phyloP scores from a whole-genome alignment of 371 early-diverging fungal genomes.

The Circinella umbellata region DNA sequence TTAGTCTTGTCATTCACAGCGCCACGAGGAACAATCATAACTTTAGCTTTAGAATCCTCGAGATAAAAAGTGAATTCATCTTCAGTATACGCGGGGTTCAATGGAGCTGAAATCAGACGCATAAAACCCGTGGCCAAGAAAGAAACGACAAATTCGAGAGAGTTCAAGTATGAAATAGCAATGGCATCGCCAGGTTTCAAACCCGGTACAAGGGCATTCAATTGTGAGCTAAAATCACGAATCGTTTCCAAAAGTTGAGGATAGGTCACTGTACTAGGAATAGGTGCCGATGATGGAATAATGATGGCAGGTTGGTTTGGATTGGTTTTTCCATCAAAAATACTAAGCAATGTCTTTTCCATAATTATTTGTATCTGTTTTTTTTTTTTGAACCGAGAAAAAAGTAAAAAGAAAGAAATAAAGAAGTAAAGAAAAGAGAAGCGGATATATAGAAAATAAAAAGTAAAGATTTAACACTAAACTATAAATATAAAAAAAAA shows the following conservation, averaged over 20 bases:
- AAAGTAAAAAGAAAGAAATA: background rate
- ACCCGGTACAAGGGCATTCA: slow-evolving; percentile 36
- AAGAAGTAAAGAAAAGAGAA: background rate
- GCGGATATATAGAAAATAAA: too few relatives aligned
- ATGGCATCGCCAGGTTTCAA: slow-evolving; percentile 65
- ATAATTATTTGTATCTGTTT: background rate
- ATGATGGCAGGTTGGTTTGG: slow-evolving; percentile 34
- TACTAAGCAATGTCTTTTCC: slow-evolving; percentile 7
- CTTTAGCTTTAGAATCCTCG: slow-evolving; percentile 68
- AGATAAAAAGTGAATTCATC: slow-evolving; percentile 83
- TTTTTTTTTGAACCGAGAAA: background rate
- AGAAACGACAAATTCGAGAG: slow-evolving; percentile 68
- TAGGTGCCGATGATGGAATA: slow-evolving; percentile 46
- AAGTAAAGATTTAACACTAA: too few relatives aligned
- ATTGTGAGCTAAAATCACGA: slow-evolving; percentile 38
- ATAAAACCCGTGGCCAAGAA: slow-evolving; percentile 72
- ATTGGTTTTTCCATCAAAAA: slow-evolving; percentile 7
- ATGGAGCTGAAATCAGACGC: slow-evolving; percentile 75
- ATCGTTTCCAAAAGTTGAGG: slow-evolving; percentile 39
- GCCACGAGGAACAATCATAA: slow-evolving; percentile 69
- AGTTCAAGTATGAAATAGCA: slow-evolving; percentile 75
- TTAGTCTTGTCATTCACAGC: slow-evolving; percentile 41
- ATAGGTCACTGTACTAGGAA: slow-evolving; percentile 38
- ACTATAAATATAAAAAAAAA: too few relatives aligned
- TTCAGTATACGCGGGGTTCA: slow-evolving; percentile 77